Evolutionary conservation across 2,329 filamentous ascomycete genomes (phyloP).

Genomic region (Fusarium sp.): DNA sequence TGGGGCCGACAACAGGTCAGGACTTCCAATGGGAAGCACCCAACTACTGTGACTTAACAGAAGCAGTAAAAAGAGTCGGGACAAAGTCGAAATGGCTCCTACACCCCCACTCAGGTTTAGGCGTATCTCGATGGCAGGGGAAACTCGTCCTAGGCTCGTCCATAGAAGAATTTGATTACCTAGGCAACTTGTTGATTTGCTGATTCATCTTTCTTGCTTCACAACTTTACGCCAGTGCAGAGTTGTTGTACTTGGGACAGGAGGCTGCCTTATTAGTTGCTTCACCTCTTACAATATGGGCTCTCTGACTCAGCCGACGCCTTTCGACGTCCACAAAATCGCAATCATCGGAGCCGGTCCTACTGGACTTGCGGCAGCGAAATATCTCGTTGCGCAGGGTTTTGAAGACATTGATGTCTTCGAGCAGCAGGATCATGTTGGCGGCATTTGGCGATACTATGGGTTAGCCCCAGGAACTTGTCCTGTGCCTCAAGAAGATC

Average conservation of each 20-base stretch:
- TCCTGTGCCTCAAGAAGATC: conserved; percentile 74
- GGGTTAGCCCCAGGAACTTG: conserved; percentile 56
- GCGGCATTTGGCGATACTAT: conserved; percentile 89
- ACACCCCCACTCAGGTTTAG: conserved; percentile 34
- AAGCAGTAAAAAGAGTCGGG: conserved; percentile 21
- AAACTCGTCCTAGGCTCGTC: conserved; percentile 2
- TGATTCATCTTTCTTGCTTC: neutral
- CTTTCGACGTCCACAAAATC: conserved; percentile 66
- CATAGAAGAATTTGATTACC: conserved; percentile 9
- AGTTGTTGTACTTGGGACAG: neutral
- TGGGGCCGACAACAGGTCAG: neutral
- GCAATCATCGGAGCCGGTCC: conserved; percentile 88
- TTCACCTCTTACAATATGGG: conserved; percentile 38
- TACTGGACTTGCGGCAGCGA: conserved; percentile 79
- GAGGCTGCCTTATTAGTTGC: neutral
- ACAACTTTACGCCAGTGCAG: neutral
- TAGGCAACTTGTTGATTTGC: neutral
- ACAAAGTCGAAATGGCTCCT: conserved; percentile 35
- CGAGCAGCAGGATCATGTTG: conserved; percentile 80
- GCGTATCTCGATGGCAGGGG: conserved; percentile 9
- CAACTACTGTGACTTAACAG: conserved; percentile 6
- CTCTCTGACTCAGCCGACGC: conserved; percentile 38
- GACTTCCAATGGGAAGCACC: conserved; percentile 4
- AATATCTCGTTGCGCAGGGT: conserved; percentile 78
- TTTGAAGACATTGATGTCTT: conserved; percentile 80